These are phyloP conservation scores for Cyamopsis tetragonoloba DNA, from an alignment of 306 rosid genomes.

Conservation along the genomic window DNA sequence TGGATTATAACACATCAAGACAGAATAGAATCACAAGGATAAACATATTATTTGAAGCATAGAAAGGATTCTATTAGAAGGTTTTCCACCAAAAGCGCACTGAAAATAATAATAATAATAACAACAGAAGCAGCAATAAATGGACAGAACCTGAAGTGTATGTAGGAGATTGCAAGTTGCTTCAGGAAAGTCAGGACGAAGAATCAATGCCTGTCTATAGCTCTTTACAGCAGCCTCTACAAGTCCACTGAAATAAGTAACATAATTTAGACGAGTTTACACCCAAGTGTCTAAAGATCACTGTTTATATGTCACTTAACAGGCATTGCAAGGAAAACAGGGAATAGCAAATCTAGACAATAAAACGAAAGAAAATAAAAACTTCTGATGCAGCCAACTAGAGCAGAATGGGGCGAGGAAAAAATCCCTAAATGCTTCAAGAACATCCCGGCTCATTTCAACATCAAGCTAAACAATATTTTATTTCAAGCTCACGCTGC, in stretches of 20 bases:
- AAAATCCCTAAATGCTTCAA: background rate
- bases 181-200: conserved; percentile 92
- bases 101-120: background rate
- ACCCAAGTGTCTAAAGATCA: background rate
- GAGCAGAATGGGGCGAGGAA: background rate
- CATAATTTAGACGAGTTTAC: conserved; percentile 1
- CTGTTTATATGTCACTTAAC: background rate
- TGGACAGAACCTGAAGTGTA: conserved; percentile 71
- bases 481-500: background rate
- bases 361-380: background rate
- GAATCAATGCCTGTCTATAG: conserved; percentile 75
- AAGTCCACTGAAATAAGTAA: conserved; percentile 61
- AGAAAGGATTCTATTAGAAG: background rate
- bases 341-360: background rate
- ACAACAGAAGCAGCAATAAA: too few relatives aligned
- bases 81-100: background rate
- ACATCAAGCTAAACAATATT: background rate
- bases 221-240: conserved; percentile 91
- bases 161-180: conserved; percentile 98
- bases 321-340: conserved; percentile 8
- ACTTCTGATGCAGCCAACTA: background rate
- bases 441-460: background rate
- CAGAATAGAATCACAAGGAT: background rate
- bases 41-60: background rate
- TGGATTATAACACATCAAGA: background rate